Conservation (phyloP, 805 yeast genomes). For the Saccharomycopsis synnaedendra region DNA sequence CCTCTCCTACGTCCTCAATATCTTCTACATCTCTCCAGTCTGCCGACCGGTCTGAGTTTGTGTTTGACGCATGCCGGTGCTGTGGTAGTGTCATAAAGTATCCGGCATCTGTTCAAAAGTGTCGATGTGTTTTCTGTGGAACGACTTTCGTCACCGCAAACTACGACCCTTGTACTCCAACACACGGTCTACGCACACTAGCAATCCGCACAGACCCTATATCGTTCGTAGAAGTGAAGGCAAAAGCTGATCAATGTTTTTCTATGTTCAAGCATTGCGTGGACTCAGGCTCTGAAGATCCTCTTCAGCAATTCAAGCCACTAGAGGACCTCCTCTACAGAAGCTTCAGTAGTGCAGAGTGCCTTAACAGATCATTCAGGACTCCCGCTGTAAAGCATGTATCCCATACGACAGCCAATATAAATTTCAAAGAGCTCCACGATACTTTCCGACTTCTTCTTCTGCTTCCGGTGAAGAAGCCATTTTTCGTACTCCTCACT, state of each 20-base stretch:
- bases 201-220: slow-evolving; percentile 16
- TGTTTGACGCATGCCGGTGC: slow-evolving; percentile 28
- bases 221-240: slow-evolving; percentile 25
- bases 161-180: slow-evolving; percentile 10
- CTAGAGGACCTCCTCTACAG: slow-evolving; percentile 35
- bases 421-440: slow-evolving; percentile 38
- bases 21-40: slow-evolving; percentile 9
- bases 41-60: slow-evolving; percentile 7
- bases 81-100: slow-evolving; percentile 34
- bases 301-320: slow-evolving; percentile 30
- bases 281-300: neutral
- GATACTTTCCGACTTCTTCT: slow-evolving; percentile 35
- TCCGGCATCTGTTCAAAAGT: slow-evolving; percentile 27
- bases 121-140: slow-evolving; percentile 50
- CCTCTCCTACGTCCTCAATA: slow-evolving; percentile 12
- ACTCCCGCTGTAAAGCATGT: neutral
- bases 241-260: slow-evolving; percentile 27
- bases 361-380: slow-evolving; percentile 45
- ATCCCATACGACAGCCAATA: slow-evolving; percentile 34
- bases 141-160: slow-evolving; percentile 19
- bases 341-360: slow-evolving; percentile 35
- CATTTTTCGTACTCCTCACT: slow-evolving; percentile 41
- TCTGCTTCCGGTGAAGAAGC: slow-evolving; percentile 48
- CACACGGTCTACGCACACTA: slow-evolving; percentile 10
- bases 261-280: slow-evolving; percentile 11